Base-by-base conservation (phyloP, 495 filamentous ascomycete genomes). In the Rhizodiscina lignyota region DNA sequence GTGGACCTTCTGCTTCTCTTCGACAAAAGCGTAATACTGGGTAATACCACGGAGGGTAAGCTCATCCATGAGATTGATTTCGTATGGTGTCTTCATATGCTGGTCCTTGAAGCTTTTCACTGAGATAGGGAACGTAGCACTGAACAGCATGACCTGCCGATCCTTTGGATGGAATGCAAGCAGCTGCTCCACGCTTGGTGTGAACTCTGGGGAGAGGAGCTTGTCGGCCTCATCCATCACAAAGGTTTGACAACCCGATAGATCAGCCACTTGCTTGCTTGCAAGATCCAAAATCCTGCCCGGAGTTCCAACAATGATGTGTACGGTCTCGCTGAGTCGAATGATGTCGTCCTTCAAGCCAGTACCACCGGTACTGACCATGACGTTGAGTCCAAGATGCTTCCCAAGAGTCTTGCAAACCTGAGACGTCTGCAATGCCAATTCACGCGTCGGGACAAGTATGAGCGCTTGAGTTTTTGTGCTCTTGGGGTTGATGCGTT, bases 141-240 rank as follows among this genome's bases (percentile, higher is more conserved):
- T 93, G 62, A 97, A 97, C 23, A 97, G 73, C 89, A 97, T 97
- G 55, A 94, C 85, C 55, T 97, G 89, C 13, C 87, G 77, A 47
- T 96, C 87, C 48, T 86, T 92, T 24, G 89, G 85, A 53, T 91
- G 84, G 58, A 92, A 94, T 27, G 77, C 72, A 28, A 97, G 63
- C 5, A 97, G 66, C 51, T 96, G 83, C 57, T 97, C 91, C 47
- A 97, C 92, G 38, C 93, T 83, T 1, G 86, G 84, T 3, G 89
- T 96, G 51, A 97, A 97, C 52, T 96, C 89, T 30, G 80, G 75
- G 3, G 89, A 96, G 11, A 97, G 74, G 35, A 97, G 69, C 58
- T 97, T 97, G 55, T 97, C 89, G 12, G 89, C 89, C 52, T 97
- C 89, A 49, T 97, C 89, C 89, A 97, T 97, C 51, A 97, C 84